Conservation (phyloP, 2,329 filamentous ascomycete species). For the Blastomyces silverae region DNA sequence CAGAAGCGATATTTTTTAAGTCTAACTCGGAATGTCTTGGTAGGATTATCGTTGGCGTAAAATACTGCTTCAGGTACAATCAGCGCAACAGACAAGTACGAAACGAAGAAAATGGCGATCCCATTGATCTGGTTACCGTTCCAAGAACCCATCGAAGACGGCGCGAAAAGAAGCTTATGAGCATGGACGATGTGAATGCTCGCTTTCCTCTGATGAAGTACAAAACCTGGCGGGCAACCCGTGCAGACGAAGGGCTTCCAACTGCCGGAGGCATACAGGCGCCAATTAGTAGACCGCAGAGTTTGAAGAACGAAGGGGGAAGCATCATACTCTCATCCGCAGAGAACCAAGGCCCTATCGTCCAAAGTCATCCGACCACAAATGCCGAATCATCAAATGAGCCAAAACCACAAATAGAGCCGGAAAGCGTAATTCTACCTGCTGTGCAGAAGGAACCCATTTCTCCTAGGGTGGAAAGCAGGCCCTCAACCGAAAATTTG, state of each 20-base stretch:
- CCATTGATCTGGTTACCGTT: conserved; percentile 80
- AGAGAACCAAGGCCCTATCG: conserved; percentile 32
- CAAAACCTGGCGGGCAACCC: conserved; percentile 82
- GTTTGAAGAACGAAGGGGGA: conserved; percentile 59
- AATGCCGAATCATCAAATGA: conserved; percentile 11
- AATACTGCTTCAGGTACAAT: conserved; percentile 99
- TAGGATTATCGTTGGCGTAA: conserved; percentile 99
- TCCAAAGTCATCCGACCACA: conserved; percentile 23
- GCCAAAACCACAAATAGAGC: neutral
- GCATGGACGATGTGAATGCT: conserved; percentile 97
- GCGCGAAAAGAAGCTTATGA: conserved; percentile 97
- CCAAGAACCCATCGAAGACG: conserved; percentile 76
- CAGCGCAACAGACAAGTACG: conserved; percentile 78
- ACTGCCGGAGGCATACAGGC: conserved; percentile 76
- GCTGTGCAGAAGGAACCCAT: neutral
- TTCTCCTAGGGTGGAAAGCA: neutral
- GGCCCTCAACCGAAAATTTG: neutral
- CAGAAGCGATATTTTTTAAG: neutral
- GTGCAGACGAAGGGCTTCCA: conserved; percentile 75
- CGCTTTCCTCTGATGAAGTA: conserved; percentile 95
- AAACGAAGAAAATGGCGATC: conserved; percentile 72
- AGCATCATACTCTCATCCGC: conserved; percentile 40
- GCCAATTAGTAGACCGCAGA: conserved; percentile 64
- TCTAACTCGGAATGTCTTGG: conserved; percentile 15
- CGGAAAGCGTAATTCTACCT: neutral